These are phyloP conservation scores for Coniferiporia sulphurascens DNA, from an alignment of 1,284 basidiomycete species.

Conservation along the genomic window DNA sequence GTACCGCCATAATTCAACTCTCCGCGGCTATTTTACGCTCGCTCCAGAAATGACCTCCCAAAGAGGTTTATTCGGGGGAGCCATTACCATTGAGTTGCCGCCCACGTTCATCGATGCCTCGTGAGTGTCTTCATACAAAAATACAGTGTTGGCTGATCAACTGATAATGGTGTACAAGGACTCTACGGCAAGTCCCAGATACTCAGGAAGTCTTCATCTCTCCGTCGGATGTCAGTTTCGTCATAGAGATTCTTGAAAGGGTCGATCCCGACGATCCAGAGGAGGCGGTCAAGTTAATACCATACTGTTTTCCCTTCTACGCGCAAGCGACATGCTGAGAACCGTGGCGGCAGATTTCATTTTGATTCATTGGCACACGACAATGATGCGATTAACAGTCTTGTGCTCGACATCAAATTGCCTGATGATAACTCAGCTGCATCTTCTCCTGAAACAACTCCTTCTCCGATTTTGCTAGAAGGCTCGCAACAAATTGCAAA, in stretches of 20 bases:
- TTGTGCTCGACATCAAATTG: slow-evolving; percentile 39
- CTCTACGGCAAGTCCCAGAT: slow-evolving; percentile 92
- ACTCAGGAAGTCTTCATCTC: slow-evolving; percentile 93
- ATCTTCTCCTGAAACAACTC: slow-evolving; percentile 37
- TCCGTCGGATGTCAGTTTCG: slow-evolving; percentile 65
- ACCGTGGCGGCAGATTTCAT: slow-evolving; percentile 64
- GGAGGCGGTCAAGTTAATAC: slow-evolving; percentile 65
- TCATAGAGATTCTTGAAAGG: slow-evolving; percentile 82
- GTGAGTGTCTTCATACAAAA: slow-evolving; percentile 45
- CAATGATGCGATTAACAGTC: slow-evolving; percentile 64
- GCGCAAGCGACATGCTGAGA: slow-evolving; percentile 17
- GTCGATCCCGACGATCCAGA: slow-evolving; percentile 54
- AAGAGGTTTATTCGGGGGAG: slow-evolving; percentile 69
- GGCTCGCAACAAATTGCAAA: slow-evolving; percentile 75
- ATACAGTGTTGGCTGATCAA: background rate
- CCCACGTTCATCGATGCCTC: slow-evolving; percentile 74
- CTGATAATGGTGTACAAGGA: slow-evolving; percentile 40
- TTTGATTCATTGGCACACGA: slow-evolving; percentile 91
- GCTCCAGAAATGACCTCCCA: slow-evolving; percentile 21
- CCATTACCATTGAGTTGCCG: slow-evolving; percentile 66
- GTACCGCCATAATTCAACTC: too few relatives aligned
- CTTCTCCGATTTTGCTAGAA: slow-evolving; percentile 55
- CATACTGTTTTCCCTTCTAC: slow-evolving; percentile 17
- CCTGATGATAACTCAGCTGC: slow-evolving; percentile 20
- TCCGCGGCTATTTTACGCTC: background rate